Evolutionary conservation across 2,329 filamentous ascomycete species (phyloP), one percentile per base, ranked within the genome.

Genomic region (Biscogniauxia marginata): DNA sequence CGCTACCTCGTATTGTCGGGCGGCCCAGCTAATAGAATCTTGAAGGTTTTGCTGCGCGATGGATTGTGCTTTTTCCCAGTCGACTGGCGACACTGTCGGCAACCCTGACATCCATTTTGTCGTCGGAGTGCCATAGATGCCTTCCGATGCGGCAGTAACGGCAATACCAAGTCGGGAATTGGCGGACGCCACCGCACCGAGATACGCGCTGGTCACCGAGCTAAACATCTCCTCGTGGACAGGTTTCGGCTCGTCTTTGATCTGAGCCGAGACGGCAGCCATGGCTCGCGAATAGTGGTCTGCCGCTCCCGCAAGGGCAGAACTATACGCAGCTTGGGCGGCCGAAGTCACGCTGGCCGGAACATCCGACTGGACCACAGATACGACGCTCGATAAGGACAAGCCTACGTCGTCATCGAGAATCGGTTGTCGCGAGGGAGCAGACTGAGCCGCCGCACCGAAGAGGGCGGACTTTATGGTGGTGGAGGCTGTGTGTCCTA

Each of bases 1-100:
- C n/a, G 86, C 86, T 52, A 77, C 84, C 50, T 86, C 80, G 63
- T 90, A 90, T 65, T 91, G 88, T 34, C 86, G 80, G 52, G 88
- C 88, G 6, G 90, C 90, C 68, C 82, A 81, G 52, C 82, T 81
- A 4, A 90, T 77, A n/a, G 88, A 89, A 65, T 91, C 86, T 13
- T 84, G 82, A 16, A 93, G 77, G 54, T 83, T 83, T 25, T 87
- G 85, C 0, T 88, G 83, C 0, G 90, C 91, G 61, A 92, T 83
- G 0, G 88, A 85, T 51, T 83, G 77, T 11, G 81, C 76, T 21
- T 71, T 73, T 50, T 77, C 70, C 80, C 82, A 82, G 55, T 79
- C 75, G 3, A 79, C 64, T 20, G 71, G 70, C 19, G 74, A 75
- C 1, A 75, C 71, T 5, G 68, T 73, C 25, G 67, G 73, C 68